Base-by-base conservation (phyloP, 1,284 basidiomycete genomes). In the Cryptococcus sp. region DNA sequence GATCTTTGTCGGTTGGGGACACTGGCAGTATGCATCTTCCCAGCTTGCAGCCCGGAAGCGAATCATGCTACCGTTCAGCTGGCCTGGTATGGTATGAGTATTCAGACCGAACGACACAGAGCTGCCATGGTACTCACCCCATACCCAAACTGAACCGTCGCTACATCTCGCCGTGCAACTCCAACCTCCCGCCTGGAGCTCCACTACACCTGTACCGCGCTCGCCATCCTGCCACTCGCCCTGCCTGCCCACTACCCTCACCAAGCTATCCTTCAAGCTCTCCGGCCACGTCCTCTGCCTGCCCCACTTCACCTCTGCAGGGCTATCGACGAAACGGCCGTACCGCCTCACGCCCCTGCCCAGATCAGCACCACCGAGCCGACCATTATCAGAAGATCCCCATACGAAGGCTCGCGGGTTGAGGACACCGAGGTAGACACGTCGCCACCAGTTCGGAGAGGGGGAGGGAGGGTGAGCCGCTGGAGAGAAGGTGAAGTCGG, bases 121-220 rank as follows among this genome's bases (percentile, higher is more conserved):
- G 18, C 50, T 18, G 20, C 12, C 1, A 13, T 33, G 5, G 9
- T 8, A 64, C 67, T 60, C 70, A 88, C 90, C 90, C 89, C 90
- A 93, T n/a, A 88, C 88, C 74, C 86, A 84, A 11, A 92, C 77
- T 36, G 79, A 77, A 9, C 91, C 90, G 50, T 82, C 77, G 2
- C 85, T 85, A 72, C 91, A 88, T 45, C 73, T 64, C 9, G 70
- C 70, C 0, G 70, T 61, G 59, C 72, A 75, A 48, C 68, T 66
- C 90, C 88, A 90, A 71, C 90, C 90, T 18, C 87, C 86, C 2
- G 89, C 87, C 46, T 84, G 82, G 33, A 92, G 77, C 57, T 81
- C 84, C 33, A 92, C 87, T 50, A 91, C 82, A n/a, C 84, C 66
- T 13, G 44, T 33, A 36, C 24, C 33, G 39, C 38, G 44, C 24